A percentile compares a stretch with the other conserved stretches of the same genome.
phyloP scores from a whole-genome alignment of 179 eudicot species.

The Beta lomatogona region DNA sequence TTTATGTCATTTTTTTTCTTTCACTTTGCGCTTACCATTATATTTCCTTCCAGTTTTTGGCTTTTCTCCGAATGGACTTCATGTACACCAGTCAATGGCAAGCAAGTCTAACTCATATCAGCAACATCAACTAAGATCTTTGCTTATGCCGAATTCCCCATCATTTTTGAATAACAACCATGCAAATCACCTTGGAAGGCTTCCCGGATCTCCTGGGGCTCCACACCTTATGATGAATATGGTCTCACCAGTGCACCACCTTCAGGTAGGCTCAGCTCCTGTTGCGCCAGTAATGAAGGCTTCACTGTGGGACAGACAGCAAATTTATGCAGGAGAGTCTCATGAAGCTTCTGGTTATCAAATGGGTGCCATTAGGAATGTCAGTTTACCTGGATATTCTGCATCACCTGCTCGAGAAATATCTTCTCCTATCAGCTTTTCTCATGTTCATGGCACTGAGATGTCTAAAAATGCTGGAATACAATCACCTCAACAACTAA shows the following conservation, averaged over 20 bases:
- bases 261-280: slow-evolving; percentile 59
- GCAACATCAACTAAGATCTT: slow-evolving; percentile 41
- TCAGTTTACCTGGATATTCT: slow-evolving; percentile 39
- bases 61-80: slow-evolving; percentile 38
- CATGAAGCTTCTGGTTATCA: slow-evolving; percentile 41
- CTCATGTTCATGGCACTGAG: slow-evolving; percentile 42
- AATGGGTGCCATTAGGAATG: slow-evolving; percentile 39
- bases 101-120: slow-evolving; percentile 46
- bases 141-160: slow-evolving; percentile 39
- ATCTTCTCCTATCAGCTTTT: slow-evolving; percentile 40
- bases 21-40: neutral
- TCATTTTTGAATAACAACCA: slow-evolving; percentile 43
- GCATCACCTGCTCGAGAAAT: slow-evolving; percentile 47
- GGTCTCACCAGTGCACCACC: slow-evolving; percentile 41
- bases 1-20: neutral
- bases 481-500: slow-evolving; percentile 43
- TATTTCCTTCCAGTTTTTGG: slow-evolving; percentile 36
- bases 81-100: slow-evolving; percentile 34
- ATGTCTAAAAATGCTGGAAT: slow-evolving; percentile 33
- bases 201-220: slow-evolving; percentile 41
- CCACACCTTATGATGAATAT: slow-evolving; percentile 47
- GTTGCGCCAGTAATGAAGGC: slow-evolving; percentile 45
- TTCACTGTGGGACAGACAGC: slow-evolving; percentile 45
- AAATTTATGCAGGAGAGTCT: slow-evolving; percentile 40
- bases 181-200: slow-evolving; percentile 41